Evolutionary conservation across 179 eudicot species (phyloP).

Genomic region (Dionaea muscipula): DNA sequence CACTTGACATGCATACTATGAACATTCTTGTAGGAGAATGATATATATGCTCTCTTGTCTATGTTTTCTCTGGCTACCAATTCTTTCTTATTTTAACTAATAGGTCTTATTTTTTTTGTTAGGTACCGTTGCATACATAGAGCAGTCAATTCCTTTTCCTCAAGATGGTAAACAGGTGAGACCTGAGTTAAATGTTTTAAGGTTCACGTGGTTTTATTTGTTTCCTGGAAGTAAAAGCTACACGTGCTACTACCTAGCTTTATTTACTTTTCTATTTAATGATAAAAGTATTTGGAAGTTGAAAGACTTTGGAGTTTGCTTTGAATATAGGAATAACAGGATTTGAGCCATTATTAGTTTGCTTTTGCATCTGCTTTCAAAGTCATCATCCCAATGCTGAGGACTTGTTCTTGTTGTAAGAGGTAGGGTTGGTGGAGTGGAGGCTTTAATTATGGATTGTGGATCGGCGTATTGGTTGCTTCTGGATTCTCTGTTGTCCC

Average conservation of each 20-base stretch:
- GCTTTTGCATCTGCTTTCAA: neutral
- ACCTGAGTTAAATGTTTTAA: neutral
- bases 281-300: neutral
- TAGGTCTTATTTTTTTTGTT: slow-evolving; percentile 19
- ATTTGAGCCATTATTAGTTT: neutral
- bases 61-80: slow-evolving; percentile 5
- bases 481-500: slow-evolving; percentile 90
- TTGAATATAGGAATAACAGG: neutral
- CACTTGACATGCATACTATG: no score
- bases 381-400: slow-evolving; percentile 4
- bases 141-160: slow-evolving; percentile 81
- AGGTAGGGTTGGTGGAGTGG: slow-evolving; percentile 97
- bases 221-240: neutral
- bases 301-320: neutral
- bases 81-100: slow-evolving; percentile 10
- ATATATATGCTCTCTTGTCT: neutral
- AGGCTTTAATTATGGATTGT: slow-evolving; percentile 87
- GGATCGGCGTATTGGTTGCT: slow-evolving; percentile 87
- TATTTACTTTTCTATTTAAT: neutral
- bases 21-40: no score
- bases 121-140: slow-evolving; percentile 79
- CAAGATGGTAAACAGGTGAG: slow-evolving; percentile 84
- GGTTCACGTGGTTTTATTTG: neutral
- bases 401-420: slow-evolving; percentile 16
- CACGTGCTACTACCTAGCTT: no score